phyloP scores from a whole-genome alignment of 2,329 filamentous ascomycete species.

The Fusarium sp. region DNA sequence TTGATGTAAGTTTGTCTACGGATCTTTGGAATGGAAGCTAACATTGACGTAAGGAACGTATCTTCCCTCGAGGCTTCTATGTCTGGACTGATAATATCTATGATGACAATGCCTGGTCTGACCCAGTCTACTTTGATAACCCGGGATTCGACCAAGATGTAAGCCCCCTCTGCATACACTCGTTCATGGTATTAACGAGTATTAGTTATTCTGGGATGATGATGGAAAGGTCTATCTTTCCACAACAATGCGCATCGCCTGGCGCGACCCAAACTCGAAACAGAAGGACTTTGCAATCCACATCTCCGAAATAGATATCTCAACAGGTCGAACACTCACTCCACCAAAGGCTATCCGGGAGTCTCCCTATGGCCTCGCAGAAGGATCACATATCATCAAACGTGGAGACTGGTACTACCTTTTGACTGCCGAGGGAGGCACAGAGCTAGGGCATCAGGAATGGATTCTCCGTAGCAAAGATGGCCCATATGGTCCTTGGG shows the following conservation, averaged over 20 bases:
- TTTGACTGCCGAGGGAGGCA: constrained; percentile 43
- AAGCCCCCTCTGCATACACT: background rate
- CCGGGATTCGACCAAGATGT: constrained; percentile 64
- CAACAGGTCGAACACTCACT: constrained; percentile 55
- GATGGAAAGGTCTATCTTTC: constrained; percentile 63
- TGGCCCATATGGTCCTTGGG: constrained; percentile 62
- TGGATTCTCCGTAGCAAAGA: constrained; percentile 61
- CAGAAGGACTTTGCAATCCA: constrained; percentile 65
- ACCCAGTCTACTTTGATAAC: constrained; percentile 65
- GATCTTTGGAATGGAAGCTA: background rate
- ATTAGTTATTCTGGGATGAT: constrained; percentile 60
- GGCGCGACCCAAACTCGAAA: constrained; percentile 52
- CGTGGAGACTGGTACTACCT: constrained; percentile 43
- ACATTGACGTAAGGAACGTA: constrained; percentile 49
- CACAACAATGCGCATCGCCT: constrained; percentile 51
- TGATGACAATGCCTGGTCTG: constrained; percentile 62
- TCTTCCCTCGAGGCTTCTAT: constrained; percentile 65
- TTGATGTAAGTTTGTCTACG: constrained; percentile 43
- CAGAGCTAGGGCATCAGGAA: constrained; percentile 59
- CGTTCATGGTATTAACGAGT: background rate
- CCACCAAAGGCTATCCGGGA: constrained; percentile 50
- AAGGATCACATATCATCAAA: constrained; percentile 51
- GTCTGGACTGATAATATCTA: constrained; percentile 64
- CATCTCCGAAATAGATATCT: constrained; percentile 56
- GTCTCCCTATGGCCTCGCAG: constrained; percentile 56